Evolutionary conservation across 495 filamentous ascomycete species (phyloP).

Genomic region (Neurospora sp.): DNA sequence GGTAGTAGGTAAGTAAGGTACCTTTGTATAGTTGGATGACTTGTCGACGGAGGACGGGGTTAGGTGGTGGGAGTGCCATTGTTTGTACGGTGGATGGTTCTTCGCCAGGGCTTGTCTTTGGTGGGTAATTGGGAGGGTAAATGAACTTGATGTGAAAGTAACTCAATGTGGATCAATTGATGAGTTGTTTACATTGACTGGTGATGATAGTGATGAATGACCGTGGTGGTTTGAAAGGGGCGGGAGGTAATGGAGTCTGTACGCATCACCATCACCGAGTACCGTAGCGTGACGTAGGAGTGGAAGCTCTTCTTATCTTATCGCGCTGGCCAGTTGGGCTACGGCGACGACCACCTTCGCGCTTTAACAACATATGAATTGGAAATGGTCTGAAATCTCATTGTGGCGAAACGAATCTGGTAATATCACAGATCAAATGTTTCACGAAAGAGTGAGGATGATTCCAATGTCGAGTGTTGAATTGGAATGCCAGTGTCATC

Average conservation of each 20-base stretch:
- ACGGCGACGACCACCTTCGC: too few species aligned
- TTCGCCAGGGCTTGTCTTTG: too few species aligned
- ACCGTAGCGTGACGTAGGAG: not conserved
- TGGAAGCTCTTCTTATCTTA: not conserved
- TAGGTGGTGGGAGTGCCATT: constrained; percentile 17
- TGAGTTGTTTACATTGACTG: not conserved
- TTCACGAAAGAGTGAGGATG: too few species aligned
- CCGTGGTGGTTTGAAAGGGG: not conserved
- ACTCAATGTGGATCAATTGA: not conserved
- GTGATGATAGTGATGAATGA: not conserved
- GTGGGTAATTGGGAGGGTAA: too few species aligned
- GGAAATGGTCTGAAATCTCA: too few species aligned
- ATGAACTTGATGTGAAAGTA: too few species aligned
- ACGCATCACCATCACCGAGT: not conserved
- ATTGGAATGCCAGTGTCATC: too few species aligned
- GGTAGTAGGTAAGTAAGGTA: constrained; percentile 22
- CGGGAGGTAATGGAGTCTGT: not conserved
- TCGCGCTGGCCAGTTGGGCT: not conserved
- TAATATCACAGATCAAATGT: too few species aligned
- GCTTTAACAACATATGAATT: too few species aligned
- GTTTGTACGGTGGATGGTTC: too few species aligned
- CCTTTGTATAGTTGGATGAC: constrained; percentile 92
- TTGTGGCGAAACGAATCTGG: too few species aligned
- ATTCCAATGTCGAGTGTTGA: too few species aligned
- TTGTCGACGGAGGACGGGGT: constrained; percentile 56